Evolutionary conservation across 2,329 filamentous ascomycete species (phyloP).

Genomic region (Claviceps quebecensis): DNA sequence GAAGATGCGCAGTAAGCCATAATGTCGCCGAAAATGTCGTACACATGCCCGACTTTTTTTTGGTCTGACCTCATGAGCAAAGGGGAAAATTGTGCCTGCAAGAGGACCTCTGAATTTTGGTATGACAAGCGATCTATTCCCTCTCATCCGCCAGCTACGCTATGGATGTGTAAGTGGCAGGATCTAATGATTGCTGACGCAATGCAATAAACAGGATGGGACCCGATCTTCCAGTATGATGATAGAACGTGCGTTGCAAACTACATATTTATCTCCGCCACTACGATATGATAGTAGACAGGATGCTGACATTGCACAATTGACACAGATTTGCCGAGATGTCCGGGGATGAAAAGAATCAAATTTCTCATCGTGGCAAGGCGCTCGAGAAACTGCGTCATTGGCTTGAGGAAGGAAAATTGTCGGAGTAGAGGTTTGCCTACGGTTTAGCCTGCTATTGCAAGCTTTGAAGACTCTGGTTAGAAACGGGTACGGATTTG

Average conservation of each 20-base stretch:
- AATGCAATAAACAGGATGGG: slow-evolving; percentile 57
- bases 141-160: not conserved
- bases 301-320: not conserved
- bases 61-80: not conserved
- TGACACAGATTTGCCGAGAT: slow-evolving; percentile 69
- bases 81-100: slow-evolving; percentile 69
- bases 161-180: not conserved
- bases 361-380: slow-evolving; percentile 78
- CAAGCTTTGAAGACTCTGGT: not conserved
- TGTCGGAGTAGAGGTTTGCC: not conserved
- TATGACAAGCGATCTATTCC: slow-evolving; percentile 26
- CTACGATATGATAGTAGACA: not conserved
- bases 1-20: slow-evolving; percentile 57
- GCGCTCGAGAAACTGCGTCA: slow-evolving; percentile 75
- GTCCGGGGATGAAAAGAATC: slow-evolving; percentile 77
- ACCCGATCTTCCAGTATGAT: slow-evolving; percentile 88
- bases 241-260: slow-evolving; percentile 54
- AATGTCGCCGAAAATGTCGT: not conserved
- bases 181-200: not conserved
- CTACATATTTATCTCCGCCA: not conserved
- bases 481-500: not conserved
- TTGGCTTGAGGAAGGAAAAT: slow-evolving; percentile 42
- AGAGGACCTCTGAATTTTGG: slow-evolving; percentile 74
- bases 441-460: not conserved
- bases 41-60: not conserved